phyloP scores from a whole-genome alignment of 192 early-diverging fungal genomes.

The Coemansia sp. region DNA sequence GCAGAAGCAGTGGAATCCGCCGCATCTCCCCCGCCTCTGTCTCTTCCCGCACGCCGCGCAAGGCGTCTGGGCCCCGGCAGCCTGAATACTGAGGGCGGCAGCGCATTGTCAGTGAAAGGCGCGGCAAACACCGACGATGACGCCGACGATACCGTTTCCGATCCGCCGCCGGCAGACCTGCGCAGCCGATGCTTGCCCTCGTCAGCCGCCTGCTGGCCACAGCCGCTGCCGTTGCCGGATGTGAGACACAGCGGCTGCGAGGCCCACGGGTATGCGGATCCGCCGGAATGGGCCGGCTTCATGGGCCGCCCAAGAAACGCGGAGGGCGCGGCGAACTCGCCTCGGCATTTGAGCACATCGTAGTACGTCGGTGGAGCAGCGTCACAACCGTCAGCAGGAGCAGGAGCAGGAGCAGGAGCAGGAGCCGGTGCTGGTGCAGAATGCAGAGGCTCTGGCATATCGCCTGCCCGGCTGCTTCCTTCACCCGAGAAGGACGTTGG shows the following conservation, averaged over 20 bases:
- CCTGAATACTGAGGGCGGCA: slow-evolving; percentile 44
- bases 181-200: slow-evolving; percentile 32
- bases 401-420: neutral
- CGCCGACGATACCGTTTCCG: neutral
- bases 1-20: too few relatives aligned
- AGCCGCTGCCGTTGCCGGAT: too few relatives aligned
- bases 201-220: too few relatives aligned
- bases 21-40: too few relatives aligned
- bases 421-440: neutral
- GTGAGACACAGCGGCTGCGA: neutral
- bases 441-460: neutral
- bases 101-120: slow-evolving; percentile 9
- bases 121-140: slow-evolving; percentile 31
- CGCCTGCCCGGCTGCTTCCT: neutral
- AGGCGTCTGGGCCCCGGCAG: slow-evolving; percentile 14
- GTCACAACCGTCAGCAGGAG: neutral
- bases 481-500: neutral
- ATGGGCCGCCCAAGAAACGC: slow-evolving; percentile 28
- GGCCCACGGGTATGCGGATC: slow-evolving; percentile 32
- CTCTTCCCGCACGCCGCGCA: neutral
- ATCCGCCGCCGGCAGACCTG: slow-evolving; percentile 5
- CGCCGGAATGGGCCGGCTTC: slow-evolving; percentile 26
- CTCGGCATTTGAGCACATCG: slow-evolving; percentile 46
- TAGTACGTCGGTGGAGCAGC: slow-evolving; percentile 34
- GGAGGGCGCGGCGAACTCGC: slow-evolving; percentile 36